These are phyloP conservation scores for Pichia kluyveri DNA, from an alignment of 805 yeast species.

Conservation along the genomic window DNA sequence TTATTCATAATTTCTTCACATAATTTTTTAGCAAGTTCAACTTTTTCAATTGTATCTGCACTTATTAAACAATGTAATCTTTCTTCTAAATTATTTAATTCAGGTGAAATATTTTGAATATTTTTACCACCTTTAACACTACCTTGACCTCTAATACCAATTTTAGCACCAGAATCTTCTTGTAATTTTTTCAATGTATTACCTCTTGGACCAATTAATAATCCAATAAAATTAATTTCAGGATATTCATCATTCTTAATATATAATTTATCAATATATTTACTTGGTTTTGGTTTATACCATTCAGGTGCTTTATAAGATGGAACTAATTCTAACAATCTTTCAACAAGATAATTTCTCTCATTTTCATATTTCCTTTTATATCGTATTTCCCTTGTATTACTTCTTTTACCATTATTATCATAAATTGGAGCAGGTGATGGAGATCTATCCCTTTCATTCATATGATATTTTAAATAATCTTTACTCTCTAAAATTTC, in stretches of 20 bases:
- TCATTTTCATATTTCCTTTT: conserved; percentile 62
- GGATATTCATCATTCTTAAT: conserved; percentile 85
- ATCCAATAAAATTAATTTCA: conserved; percentile 86
- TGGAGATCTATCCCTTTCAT: conserved; percentile 46
- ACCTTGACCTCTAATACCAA: conserved; percentile 91
- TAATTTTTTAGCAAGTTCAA: conserved; percentile 63
- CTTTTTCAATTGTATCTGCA: conserved; percentile 71
- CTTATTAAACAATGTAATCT: conserved; percentile 84
- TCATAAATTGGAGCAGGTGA: conserved; percentile 95
- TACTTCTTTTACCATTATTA: conserved; percentile 68
- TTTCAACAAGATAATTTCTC: conserved; percentile 68
- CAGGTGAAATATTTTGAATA: conserved; percentile 35
- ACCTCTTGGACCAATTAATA: conserved; percentile 92
- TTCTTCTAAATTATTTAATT: conserved; percentile 56
- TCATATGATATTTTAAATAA: conserved; percentile 34
- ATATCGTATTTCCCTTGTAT: conserved; percentile 70
- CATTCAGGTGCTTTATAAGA: conserved; percentile 73
- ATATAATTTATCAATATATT: conserved; percentile 70
- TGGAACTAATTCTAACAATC: conserved; percentile 64
- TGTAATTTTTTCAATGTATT: conserved; percentile 76
- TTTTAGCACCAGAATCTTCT: conserved; percentile 76
- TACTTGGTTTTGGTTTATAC: conserved; percentile 48
- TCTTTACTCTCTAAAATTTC: conserved; percentile 34
- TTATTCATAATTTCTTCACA: conserved; percentile 71
- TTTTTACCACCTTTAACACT: conserved; percentile 89